phyloP scores from a whole-genome alignment of 2,329 filamentous ascomycete species.

The Fusarium neocosmosporiellum region DNA sequence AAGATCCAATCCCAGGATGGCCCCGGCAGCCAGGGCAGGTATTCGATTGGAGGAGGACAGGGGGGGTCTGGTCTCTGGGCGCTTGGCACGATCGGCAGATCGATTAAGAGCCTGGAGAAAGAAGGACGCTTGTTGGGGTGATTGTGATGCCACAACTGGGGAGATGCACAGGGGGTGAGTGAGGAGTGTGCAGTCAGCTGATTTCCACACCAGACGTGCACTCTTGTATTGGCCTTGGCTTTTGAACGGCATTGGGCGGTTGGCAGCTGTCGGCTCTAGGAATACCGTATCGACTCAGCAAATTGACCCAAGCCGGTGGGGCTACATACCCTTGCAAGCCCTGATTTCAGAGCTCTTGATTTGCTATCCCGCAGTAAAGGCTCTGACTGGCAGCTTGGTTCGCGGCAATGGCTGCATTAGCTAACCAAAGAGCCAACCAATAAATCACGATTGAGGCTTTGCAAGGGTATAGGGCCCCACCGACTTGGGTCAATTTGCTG shows the following conservation, averaged over 20 bases:
- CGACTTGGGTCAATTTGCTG: too few species aligned
- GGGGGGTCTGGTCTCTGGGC: neutral
- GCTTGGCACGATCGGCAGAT: slow-evolving; percentile 23
- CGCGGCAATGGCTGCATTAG: too few species aligned
- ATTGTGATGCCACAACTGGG: neutral
- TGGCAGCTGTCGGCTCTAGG: neutral
- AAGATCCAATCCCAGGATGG: neutral
- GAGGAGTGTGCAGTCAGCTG: neutral
- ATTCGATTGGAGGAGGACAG: slow-evolving; percentile 7
- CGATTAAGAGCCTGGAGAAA: neutral
- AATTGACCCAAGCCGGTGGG: too few species aligned
- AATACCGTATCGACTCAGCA: neutral
- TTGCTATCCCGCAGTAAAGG: too few species aligned
- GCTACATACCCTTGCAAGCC: too few species aligned
- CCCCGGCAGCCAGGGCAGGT: slow-evolving; percentile 5
- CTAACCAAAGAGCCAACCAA: too few species aligned
- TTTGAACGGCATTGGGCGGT: neutral
- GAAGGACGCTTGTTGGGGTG: neutral
- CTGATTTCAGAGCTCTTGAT: too few species aligned
- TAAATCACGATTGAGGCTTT: too few species aligned
- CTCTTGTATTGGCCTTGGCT: neutral
- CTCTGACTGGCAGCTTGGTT: too few species aligned
- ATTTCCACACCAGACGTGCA: neutral
- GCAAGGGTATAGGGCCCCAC: too few species aligned
- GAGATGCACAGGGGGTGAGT: neutral